Conservation (phyloP, 1,284 basidiomycete species). For the Ustilago bromivora region DNA sequence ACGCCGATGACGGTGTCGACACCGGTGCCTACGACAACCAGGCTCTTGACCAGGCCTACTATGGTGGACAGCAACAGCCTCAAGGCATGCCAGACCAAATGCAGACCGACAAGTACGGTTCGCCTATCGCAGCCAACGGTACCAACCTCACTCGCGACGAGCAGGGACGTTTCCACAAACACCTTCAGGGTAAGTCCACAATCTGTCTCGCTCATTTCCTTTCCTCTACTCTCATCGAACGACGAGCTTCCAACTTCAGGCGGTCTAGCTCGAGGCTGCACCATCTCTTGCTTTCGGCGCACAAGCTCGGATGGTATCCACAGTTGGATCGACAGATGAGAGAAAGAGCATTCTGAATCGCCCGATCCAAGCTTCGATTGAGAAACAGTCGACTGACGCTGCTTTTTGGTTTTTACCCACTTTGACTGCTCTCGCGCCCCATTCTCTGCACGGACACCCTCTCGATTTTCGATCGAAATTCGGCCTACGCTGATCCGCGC, state of each 20-base stretch:
- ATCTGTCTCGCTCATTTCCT: not conserved
- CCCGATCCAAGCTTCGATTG: not conserved
- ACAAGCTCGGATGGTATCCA: not conserved
- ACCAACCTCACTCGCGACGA: constrained; percentile 41
- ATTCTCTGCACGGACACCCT: not conserved
- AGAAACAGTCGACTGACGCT: constrained; percentile 17
- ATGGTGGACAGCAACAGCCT: constrained; percentile 25
- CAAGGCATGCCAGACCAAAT: constrained; percentile 21
- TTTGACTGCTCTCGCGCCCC: constrained; percentile 6
- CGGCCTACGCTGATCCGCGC: constrained; percentile 4
- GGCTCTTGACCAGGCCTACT: constrained; percentile 36
- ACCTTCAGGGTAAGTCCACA: constrained; percentile 41
- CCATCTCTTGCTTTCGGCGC: not conserved
- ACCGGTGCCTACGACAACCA: constrained; percentile 42
- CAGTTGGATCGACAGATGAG: not conserved
- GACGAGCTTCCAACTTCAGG: not conserved
- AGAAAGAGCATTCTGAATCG: constrained; percentile 1
- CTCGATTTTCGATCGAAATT: constrained; percentile 1
- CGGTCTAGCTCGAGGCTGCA: not conserved
- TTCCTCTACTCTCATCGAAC: not conserved
- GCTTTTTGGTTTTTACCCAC: not conserved
- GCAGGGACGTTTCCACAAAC: constrained; percentile 48
- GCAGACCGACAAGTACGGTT: constrained; percentile 25
- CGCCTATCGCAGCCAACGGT: constrained; percentile 34
- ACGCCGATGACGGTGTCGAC: constrained; percentile 41